A percentile compares a stretch with the other conserved stretches of the same genome.
phyloP scores from a whole-genome alignment of 2,329 filamentous ascomycete species.

The Penicillium italicum region DNA sequence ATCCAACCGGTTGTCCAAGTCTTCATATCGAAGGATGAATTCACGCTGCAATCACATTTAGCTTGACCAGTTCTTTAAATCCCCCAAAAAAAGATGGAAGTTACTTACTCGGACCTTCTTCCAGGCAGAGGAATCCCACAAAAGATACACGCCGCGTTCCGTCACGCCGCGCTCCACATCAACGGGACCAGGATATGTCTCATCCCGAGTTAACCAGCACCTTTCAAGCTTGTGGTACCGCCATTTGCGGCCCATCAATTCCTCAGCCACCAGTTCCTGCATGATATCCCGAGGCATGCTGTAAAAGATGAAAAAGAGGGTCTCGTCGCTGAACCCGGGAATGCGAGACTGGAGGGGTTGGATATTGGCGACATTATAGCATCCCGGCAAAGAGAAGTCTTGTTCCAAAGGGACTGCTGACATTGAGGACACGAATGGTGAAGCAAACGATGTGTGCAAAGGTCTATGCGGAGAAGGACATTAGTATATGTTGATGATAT shows the following conservation, averaged over 20 bases:
- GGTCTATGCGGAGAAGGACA: slow-evolving; percentile 41
- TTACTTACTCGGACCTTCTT: slow-evolving; percentile 48
- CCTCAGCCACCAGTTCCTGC: slow-evolving; percentile 63
- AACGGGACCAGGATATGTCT: slow-evolving; percentile 47
- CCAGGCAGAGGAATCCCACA: slow-evolving; percentile 50
- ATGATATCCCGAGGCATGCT: slow-evolving; percentile 62
- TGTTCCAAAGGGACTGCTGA: slow-evolving; percentile 59
- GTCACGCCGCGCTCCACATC: slow-evolving; percentile 47
- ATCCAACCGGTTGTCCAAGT: slow-evolving; percentile 48
- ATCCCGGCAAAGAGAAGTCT: slow-evolving; percentile 60
- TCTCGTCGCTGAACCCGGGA: slow-evolving; percentile 59
- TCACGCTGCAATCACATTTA: slow-evolving; percentile 37
- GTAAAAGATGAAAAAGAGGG: slow-evolving; percentile 68
- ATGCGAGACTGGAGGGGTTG: slow-evolving; percentile 59
- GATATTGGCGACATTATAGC: slow-evolving; percentile 65
- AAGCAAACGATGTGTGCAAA: slow-evolving; percentile 61
- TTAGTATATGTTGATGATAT: slow-evolving; percentile 16
- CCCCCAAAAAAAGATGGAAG: background rate
- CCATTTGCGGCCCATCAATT: slow-evolving; percentile 56
- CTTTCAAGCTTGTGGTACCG: slow-evolving; percentile 52
- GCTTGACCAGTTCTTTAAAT: background rate
- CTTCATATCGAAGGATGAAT: slow-evolving; percentile 49
- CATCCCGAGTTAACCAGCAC: slow-evolving; percentile 51
- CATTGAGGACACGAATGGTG: slow-evolving; percentile 57
- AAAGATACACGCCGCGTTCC: slow-evolving; percentile 50